These are phyloP conservation scores for Dunaliella primolecta DNA, from an alignment of 139 green algal genomes.

Conservation along the genomic window DNA sequence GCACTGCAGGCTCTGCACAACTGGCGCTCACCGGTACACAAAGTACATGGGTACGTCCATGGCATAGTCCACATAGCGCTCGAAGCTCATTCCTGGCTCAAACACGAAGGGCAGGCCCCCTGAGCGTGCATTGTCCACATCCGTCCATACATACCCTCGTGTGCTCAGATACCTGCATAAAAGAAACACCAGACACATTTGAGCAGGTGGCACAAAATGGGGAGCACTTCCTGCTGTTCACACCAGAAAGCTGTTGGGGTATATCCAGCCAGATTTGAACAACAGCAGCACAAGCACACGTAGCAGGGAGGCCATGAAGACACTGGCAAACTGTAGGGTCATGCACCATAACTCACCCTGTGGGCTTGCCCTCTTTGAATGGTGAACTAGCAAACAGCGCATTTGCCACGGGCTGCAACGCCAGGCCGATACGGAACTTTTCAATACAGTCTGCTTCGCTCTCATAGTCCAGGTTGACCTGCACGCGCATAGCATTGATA, in stretches of 20 bases:
- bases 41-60: conserved; percentile 99
- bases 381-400: conserved; percentile 97
- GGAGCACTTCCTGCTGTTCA: too few species aligned
- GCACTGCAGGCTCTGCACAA: too few species aligned
- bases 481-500: too few species aligned
- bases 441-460: conserved; percentile 94
- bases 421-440: conserved; percentile 93
- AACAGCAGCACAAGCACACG: too few species aligned
- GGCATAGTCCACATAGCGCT: conserved; percentile 92
- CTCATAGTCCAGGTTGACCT: conserved; percentile 97
- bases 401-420: conserved; percentile 95
- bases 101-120: conserved; percentile 96
- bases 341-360: conserved; percentile 60
- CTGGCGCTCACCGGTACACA: conserved; percentile 72
- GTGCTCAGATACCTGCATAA: conserved; percentile 54
- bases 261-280: too few species aligned
- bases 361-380: conserved; percentile 90
- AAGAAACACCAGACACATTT: too few species aligned
- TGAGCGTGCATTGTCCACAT: conserved; percentile 82
- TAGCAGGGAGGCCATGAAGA: too few species aligned
- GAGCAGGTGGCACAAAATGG: background rate
- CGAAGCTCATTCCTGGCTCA: conserved; percentile 87
- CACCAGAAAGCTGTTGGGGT: too few species aligned
- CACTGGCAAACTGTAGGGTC: too few species aligned
- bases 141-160: conserved; percentile 87